These are phyloP conservation scores for Euphorbia tirucalli DNA, from an alignment of 345 rosid species.

Conservation along the genomic window DNA sequence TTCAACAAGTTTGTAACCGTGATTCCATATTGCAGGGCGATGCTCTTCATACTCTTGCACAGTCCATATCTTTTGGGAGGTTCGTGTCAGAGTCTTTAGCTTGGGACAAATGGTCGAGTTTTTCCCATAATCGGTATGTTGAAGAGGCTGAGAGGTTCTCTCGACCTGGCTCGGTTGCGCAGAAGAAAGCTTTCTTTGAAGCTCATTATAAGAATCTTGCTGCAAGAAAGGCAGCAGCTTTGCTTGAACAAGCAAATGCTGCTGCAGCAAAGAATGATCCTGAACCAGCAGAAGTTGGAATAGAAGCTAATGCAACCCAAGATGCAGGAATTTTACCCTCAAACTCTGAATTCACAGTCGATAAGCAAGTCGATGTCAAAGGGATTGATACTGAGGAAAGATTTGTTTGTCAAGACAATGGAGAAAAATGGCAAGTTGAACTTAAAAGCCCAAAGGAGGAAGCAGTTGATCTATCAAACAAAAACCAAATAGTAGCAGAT, in stretches of 20 bases:
- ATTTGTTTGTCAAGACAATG: constrained; percentile 14
- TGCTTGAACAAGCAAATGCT: constrained; percentile 31
- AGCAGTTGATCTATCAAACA: too few species aligned
- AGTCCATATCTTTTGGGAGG: constrained; percentile 47
- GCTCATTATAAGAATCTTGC: constrained; percentile 44
- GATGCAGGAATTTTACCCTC: not conserved
- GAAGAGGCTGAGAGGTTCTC: constrained; percentile 50
- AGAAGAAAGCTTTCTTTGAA: constrained; percentile 53
- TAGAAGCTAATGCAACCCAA: not conserved
- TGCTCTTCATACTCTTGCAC: constrained; percentile 30
- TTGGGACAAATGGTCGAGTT: constrained; percentile 51
- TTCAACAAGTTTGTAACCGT: not conserved
- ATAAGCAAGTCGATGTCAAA: constrained; percentile 13
- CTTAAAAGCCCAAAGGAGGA: constrained; percentile 18
- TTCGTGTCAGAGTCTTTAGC: constrained; percentile 39
- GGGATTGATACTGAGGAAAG: constrained; percentile 10
- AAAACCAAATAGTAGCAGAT: constrained; percentile 27
- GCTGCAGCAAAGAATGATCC: constrained; percentile 12
- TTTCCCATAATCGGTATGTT: constrained; percentile 36
- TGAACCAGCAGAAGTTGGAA: not conserved
- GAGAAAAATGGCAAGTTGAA: constrained; percentile 11
- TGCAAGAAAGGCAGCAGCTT: constrained; percentile 42
- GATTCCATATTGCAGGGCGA: constrained; percentile 28
- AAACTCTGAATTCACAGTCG: constrained; percentile 1
- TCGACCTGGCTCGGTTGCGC: constrained; percentile 48